Conservation (phyloP, 2,329 filamentous ascomycete genomes). For the Cadophora malorum region DNA sequence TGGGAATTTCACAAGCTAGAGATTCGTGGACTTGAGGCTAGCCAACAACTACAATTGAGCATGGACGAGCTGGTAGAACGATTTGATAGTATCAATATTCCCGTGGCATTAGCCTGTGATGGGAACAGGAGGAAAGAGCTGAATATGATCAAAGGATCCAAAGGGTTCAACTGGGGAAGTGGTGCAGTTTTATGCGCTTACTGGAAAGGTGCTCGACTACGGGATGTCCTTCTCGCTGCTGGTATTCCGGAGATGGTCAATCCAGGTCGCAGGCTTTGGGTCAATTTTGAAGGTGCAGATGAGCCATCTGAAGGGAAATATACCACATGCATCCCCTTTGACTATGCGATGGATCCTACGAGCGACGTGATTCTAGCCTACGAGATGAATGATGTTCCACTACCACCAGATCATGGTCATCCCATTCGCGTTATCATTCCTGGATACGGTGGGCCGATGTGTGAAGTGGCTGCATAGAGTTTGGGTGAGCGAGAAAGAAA, state of each 20-base stretch:
- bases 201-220: constrained; percentile 55
- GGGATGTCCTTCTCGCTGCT: constrained; percentile 52
- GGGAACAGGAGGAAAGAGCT: constrained; percentile 57
- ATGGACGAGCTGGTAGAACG: constrained; percentile 52
- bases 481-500: constrained; percentile 50
- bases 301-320: constrained; percentile 35
- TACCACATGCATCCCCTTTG: constrained; percentile 49
- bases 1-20: constrained; percentile 21
- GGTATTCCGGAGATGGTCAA: constrained; percentile 44
- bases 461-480: constrained; percentile 56
- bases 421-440: constrained; percentile 51
- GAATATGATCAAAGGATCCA: constrained; percentile 54
- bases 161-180: constrained; percentile 55
- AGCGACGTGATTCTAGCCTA: constrained; percentile 52
- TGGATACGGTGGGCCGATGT: constrained; percentile 52
- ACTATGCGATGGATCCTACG: constrained; percentile 53
- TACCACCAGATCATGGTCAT: constrained; percentile 55
- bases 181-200: constrained; percentile 56
- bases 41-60: constrained; percentile 39
- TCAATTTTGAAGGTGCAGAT: constrained; percentile 27
- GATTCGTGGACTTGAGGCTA: neutral
- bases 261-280: constrained; percentile 1
- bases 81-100: constrained; percentile 55
- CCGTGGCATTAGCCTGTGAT: constrained; percentile 55
- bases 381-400: constrained; percentile 53